A percentile compares a stretch with the other conserved stretches of the same genome.
Evolutionary conservation across 345 rosid genomes (phyloP).

Genomic region (Erucastrum elatum): DNA sequence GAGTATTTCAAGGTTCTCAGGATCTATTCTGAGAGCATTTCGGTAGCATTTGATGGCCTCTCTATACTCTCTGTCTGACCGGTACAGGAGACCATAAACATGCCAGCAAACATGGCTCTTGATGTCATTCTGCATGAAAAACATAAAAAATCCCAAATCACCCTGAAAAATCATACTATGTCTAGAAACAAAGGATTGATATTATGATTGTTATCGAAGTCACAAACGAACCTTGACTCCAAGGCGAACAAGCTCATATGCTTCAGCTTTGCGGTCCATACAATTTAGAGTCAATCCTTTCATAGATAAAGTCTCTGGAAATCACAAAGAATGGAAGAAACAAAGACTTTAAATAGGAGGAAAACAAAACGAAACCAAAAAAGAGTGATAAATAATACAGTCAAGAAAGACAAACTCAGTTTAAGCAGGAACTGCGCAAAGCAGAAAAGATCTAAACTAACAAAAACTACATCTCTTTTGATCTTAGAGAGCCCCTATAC

Average conservation of each 20-base stretch:
- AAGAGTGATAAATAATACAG: background rate
- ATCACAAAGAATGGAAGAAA: conserved; percentile 12
- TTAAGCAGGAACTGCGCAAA: conserved; percentile 16
- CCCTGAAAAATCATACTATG: conserved; percentile 5
- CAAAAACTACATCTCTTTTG: background rate
- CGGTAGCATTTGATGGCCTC: conserved; percentile 99
- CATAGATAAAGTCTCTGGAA: conserved; percentile 94
- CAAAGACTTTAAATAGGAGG: background rate
- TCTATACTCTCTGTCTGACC: conserved; percentile 98
- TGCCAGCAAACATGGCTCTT: conserved; percentile 99
- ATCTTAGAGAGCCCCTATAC: background rate
- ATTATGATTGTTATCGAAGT: conserved; percentile 7
- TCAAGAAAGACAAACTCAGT: background rate
- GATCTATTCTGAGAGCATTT: conserved; percentile 92
- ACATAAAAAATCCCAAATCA: conserved; percentile 15
- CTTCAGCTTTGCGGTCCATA: conserved; percentile 98
- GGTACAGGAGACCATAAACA: conserved; percentile 95
- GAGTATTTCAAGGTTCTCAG: conserved; percentile 95
- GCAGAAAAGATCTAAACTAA: background rate
- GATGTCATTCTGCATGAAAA: conserved; percentile 81
- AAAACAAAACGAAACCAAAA: background rate
- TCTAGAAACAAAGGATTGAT: conserved; percentile 4
- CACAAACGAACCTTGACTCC: conserved; percentile 74
- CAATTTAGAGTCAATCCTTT: conserved; percentile 96
- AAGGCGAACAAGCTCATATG: conserved; percentile 92